These are phyloP conservation scores for Hemileccinum impolitum DNA, from an alignment of 768 basidiomycete species.

Conservation along the genomic window DNA sequence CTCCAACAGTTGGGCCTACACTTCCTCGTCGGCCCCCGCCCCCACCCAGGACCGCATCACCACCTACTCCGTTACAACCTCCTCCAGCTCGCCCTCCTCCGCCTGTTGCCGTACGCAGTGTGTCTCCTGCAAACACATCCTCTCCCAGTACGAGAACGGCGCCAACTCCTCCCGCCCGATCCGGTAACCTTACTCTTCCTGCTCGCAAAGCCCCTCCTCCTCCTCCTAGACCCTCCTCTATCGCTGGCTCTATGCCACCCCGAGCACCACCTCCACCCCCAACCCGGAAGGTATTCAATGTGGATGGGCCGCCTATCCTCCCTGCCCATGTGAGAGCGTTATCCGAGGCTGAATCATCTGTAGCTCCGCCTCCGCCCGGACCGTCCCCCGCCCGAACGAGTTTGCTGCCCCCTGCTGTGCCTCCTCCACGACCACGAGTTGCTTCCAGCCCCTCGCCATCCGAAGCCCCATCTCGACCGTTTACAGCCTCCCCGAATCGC, in stretches of 20 bases:
- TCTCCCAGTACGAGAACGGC: slow-evolving; percentile 15
- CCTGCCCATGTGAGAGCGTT: slow-evolving; percentile 41
- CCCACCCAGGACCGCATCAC: slow-evolving; percentile 29
- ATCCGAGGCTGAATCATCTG: slow-evolving; percentile 42
- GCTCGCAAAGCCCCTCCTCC: slow-evolving; percentile 40
- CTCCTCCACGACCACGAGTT: slow-evolving; percentile 20
- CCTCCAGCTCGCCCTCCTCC: slow-evolving; percentile 27
- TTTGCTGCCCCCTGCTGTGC: slow-evolving; percentile 17
- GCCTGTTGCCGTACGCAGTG: slow-evolving; percentile 26
- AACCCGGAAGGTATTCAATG: slow-evolving; percentile 33
- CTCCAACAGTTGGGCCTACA: slow-evolving; percentile 18
- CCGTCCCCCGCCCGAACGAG: slow-evolving; percentile 26
- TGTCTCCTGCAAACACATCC: slow-evolving; percentile 16
- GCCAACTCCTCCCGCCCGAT: slow-evolving; percentile 29
- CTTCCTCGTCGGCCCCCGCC: slow-evolving; percentile 33
- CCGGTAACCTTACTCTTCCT: slow-evolving; percentile 20
- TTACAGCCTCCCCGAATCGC: slow-evolving; percentile 13
- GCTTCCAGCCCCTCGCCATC: slow-evolving; percentile 23
- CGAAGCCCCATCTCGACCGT: slow-evolving; percentile 14
- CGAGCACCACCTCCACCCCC: slow-evolving; percentile 40
- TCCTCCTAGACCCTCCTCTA: slow-evolving; percentile 40
- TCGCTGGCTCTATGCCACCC: slow-evolving; percentile 21
- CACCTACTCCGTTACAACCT: slow-evolving; percentile 25
- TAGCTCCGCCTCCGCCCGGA: slow-evolving; percentile 30
- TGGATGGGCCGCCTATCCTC: slow-evolving; percentile 28